Evolutionary conservation across 768 basidiomycete species (phyloP).

Genomic region (Asterophora lycoperdoides): DNA sequence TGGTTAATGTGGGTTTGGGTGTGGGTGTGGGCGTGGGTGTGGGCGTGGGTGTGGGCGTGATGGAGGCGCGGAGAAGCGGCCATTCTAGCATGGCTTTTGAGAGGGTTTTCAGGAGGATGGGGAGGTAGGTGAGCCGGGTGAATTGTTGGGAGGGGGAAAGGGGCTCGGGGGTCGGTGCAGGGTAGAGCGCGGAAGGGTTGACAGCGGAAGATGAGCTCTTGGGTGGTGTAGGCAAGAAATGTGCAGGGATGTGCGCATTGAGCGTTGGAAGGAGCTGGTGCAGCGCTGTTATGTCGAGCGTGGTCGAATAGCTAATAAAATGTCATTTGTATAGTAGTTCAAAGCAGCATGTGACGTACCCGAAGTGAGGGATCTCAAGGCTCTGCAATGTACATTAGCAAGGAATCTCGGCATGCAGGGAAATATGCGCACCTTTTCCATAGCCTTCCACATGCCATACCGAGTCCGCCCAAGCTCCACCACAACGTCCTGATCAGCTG

Average conservation of each 20-base stretch:
- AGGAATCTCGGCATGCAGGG: not conserved
- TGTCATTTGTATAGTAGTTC: not conserved
- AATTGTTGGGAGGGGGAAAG: constrained; percentile 55
- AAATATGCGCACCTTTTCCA: constrained; percentile 59
- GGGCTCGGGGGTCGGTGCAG: constrained; percentile 35
- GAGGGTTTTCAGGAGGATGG: constrained; percentile 79
- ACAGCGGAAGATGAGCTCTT: constrained; percentile 22
- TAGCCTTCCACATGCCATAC: constrained; percentile 86
- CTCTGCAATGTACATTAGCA: constrained; percentile 43
- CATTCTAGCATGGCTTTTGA: constrained; percentile 77
- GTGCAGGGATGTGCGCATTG: constrained; percentile 64
- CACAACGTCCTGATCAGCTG: constrained; percentile 40
- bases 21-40: constrained; percentile 16
- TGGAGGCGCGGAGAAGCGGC: constrained; percentile 78
- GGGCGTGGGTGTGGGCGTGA: constrained; percentile 49
- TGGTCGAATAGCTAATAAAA: constrained; percentile 59
- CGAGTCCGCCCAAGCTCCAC: constrained; percentile 75
- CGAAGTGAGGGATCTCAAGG: constrained; percentile 82
- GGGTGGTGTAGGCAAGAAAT: constrained; percentile 34
- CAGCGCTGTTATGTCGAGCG: constrained; percentile 68
- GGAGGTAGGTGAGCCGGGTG: constrained; percentile 73
- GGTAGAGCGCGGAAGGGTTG: constrained; percentile 36
- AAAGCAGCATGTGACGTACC: constrained; percentile 35
- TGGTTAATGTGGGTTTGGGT: constrained; percentile 60
- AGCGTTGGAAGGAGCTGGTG: constrained; percentile 58